Conservation (phyloP, 495 filamentous ascomycete species). For the Hapsidospora chrysogenum region DNA sequence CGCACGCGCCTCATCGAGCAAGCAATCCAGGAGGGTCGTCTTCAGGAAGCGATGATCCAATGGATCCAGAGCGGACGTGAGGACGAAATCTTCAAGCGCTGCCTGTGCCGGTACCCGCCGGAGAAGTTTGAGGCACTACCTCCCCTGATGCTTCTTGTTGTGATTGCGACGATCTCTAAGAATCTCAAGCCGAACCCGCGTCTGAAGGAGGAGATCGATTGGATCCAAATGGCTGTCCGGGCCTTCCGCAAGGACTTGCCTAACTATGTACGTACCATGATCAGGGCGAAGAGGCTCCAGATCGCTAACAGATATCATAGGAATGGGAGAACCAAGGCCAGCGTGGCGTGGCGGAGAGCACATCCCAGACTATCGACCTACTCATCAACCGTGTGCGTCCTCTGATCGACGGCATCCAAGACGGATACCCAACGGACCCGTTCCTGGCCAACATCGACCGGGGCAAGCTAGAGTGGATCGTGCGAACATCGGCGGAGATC, state of each 20-base stretch:
- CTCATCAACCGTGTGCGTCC: constrained; percentile 1
- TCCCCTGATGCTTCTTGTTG: constrained; percentile 65
- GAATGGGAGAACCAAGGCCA: neutral
- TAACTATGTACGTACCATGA: constrained; percentile 1
- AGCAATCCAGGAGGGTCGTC: neutral
- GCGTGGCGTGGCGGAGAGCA: neutral
- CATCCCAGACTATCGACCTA: constrained; percentile 1
- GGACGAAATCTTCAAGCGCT: constrained; percentile 65
- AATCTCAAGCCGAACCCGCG: constrained; percentile 42
- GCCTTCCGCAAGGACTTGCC: neutral
- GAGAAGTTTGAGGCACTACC: constrained; percentile 54
- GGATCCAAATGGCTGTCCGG: constrained; percentile 58
- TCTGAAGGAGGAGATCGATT: constrained; percentile 48
- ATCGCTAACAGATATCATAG: no score
- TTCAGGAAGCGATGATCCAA: constrained; percentile 7
- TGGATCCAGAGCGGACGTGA: constrained; percentile 50
- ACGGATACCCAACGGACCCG: constrained; percentile 2
- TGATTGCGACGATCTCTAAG: constrained; percentile 63
- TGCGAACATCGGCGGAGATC: neutral
- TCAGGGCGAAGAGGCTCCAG: no score
- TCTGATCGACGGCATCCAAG: constrained; percentile 2
- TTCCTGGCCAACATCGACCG: constrained; percentile 1
- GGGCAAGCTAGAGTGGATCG: constrained; percentile 4
- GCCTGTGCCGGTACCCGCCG: constrained; percentile 31
- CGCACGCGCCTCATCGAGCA: constrained; percentile 1